Conservation (phyloP, 2,329 filamentous ascomycete genomes). For the Aspergillus pseudoviridinutans region DNA sequence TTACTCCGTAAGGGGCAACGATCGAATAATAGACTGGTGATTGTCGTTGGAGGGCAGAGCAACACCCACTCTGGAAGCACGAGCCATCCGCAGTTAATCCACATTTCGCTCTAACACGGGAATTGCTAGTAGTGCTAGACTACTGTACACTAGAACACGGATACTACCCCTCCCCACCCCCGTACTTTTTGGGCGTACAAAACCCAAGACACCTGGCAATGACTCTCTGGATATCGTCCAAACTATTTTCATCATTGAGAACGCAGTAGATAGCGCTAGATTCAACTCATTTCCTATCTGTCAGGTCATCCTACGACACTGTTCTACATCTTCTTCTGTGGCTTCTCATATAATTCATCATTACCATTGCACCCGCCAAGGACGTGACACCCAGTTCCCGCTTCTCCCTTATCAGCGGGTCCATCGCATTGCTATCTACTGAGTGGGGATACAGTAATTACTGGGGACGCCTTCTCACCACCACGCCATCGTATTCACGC, state of each 20-base stretch:
- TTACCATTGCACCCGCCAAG: background rate
- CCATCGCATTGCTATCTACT: background rate
- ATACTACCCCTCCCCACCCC: conserved; percentile 20
- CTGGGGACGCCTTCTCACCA: background rate
- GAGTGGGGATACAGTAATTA: background rate
- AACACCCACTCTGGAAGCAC: background rate
- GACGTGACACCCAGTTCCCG: background rate
- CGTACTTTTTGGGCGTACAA: conserved; percentile 5
- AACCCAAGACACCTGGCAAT: background rate
- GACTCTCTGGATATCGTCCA: background rate
- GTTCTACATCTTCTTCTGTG: background rate
- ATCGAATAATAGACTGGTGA: background rate
- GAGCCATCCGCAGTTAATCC: background rate
- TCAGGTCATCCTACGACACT: background rate
- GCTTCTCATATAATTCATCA: background rate
- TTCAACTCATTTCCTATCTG: background rate
- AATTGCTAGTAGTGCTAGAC: conserved; percentile 11
- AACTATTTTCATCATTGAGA: background rate
- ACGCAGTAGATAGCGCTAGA: background rate
- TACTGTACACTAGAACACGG: background rate
- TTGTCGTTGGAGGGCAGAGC: background rate
- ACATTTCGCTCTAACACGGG: too few relatives aligned
- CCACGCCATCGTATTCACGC: background rate
- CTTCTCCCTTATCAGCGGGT: background rate
- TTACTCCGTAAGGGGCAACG: background rate